Base-by-base conservation (phyloP, 306 rosid genomes). In the Lathyrus aphaca region DNA sequence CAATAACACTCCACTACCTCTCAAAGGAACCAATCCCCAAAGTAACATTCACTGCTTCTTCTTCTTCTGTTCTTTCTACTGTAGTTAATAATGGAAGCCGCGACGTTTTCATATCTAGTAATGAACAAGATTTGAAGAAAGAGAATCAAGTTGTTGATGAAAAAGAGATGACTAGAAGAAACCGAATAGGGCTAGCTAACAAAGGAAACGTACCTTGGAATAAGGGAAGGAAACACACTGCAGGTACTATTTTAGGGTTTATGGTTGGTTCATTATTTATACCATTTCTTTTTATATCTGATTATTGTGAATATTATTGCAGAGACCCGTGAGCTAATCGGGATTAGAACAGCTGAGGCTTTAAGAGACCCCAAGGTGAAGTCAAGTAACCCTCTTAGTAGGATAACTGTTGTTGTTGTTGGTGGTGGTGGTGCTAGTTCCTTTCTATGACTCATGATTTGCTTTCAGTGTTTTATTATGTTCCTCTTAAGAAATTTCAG, bases 131-230 rank as follows among this genome's bases (percentile, higher is more conserved):
- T 44, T 67, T 54, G 14, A 51, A 4, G 16, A 77, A 54, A 48
- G 78, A 69, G 59, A 59, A 51, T 81, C 78, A 59, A 16, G 51
- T 69, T 74, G 61, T 57, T 35, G 23, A 56, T 16, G 55, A 64
- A 10, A 87, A 80, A 80, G 98, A 94, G 78, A 77, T 72, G 81
- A 82, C 66, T 64, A 83, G 97, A 64, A 81, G 97, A 79, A 69
- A 59, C 62, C 91, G 68, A 72, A 94, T 91, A 71, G 99, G 95
- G 59, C 74, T 84, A 30, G 97, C 97, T 4, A 94, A 94, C 87
- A 91, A 79, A 79, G 96, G 96, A 61, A 88, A 49, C 74, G 91
- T 83, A n/a, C 97, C 96, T 45, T 94, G 99, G 99, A 94, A 94
- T 85, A 94, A 91, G 71, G 97, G 96, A 74, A 87, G 77, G 88